Conservation (phyloP, 2,329 filamentous ascomycete genomes). For the Ascosphaera aggregata region DNA sequence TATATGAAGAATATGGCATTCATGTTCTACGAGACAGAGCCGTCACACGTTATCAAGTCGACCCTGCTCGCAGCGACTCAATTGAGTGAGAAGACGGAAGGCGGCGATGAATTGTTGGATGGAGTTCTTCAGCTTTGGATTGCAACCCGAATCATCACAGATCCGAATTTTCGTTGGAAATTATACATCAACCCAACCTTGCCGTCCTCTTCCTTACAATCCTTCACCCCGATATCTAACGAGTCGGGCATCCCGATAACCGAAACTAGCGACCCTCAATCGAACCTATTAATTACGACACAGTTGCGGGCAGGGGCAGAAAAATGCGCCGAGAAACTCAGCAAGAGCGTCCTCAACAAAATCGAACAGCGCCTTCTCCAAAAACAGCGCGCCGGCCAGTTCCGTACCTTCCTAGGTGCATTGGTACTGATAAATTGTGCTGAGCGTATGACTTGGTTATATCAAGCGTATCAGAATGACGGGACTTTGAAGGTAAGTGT, state of each 20-base stretch:
- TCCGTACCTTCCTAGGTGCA: constrained; percentile 35
- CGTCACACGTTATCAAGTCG: constrained; percentile 26
- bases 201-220: constrained; percentile 14
- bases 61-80: constrained; percentile 22
- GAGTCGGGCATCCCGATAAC: constrained; percentile 19
- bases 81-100: constrained; percentile 16
- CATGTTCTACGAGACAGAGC: constrained; percentile 25
- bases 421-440: constrained; percentile 35
- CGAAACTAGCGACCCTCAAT: constrained; percentile 17
- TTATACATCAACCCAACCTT: constrained; percentile 24
- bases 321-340: constrained; percentile 27
- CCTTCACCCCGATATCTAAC: constrained; percentile 15
- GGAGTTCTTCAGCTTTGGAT: constrained; percentile 33
- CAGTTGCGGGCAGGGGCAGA: constrained; percentile 33
- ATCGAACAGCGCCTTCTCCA: constrained; percentile 35
- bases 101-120: constrained; percentile 23
- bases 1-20: constrained; percentile 28
- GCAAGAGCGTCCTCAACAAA: constrained; percentile 33
- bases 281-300: constrained; percentile 26
- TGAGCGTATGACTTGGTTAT: constrained; percentile 35
- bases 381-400: constrained; percentile 30
- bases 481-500: not conserved
- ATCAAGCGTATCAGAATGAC: constrained; percentile 27
- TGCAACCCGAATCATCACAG: constrained; percentile 30
- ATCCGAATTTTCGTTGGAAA: constrained; percentile 24